phyloP scores from a whole-genome alignment of 2,329 filamentous ascomycete genomes.

The Scytalidium sp. region DNA sequence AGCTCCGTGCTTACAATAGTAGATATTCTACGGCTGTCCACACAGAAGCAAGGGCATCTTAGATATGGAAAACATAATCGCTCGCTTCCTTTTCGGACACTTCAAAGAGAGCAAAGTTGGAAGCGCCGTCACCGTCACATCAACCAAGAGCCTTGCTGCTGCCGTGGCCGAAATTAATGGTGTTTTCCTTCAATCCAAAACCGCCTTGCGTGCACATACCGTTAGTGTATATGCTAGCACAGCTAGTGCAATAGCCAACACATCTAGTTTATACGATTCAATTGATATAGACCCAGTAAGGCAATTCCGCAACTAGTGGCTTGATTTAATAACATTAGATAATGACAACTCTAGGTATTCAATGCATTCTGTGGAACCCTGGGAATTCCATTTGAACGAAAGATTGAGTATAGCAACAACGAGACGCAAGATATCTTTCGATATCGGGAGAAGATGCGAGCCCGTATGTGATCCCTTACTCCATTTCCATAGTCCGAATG shows the following conservation, averaged over 20 bases:
- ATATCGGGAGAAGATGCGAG: not conserved
- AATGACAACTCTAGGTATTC: slow-evolving; percentile 2
- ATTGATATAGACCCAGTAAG: not conserved
- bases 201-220: not conserved
- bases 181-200: slow-evolving; percentile 1
- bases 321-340: no score
- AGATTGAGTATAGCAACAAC: not conserved
- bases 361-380: not conserved
- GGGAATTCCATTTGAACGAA: not conserved
- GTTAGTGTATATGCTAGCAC: not conserved
- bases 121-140: not conserved
- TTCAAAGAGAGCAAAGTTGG: not conserved
- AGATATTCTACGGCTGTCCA: slow-evolving; percentile 13
- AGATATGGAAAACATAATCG: slow-evolving; percentile 11
- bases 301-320: not conserved
- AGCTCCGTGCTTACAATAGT: not conserved
- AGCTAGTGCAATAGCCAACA: not conserved
- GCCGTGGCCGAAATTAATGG: not conserved
- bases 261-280: no score
- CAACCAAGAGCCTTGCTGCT: not conserved
- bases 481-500: no score
- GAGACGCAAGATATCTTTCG: not conserved
- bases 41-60: slow-evolving; percentile 7
- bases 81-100: not conserved
- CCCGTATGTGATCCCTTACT: not conserved